Conservation (phyloP, 805 yeast genomes). For the Wickerhamomyces canadensis region DNA sequence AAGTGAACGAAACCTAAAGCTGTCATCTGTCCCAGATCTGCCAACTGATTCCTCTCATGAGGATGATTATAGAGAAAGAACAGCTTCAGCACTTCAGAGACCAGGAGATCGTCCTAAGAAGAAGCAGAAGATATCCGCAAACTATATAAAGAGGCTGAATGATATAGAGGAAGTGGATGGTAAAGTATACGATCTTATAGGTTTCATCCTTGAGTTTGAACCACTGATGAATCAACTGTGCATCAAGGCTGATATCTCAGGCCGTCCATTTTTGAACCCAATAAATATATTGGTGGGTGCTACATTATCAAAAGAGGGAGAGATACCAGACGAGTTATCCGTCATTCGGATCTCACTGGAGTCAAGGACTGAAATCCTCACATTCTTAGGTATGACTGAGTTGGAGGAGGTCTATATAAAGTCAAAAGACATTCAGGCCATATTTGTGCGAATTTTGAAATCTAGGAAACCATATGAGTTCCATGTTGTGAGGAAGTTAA, state of each 20-base stretch:
- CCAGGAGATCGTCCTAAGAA: neutral
- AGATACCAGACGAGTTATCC: slow-evolving; percentile 6
- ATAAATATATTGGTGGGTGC: slow-evolving; percentile 5
- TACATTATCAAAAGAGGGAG: neutral
- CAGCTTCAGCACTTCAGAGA: neutral
- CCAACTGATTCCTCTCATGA: neutral
- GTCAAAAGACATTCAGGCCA: slow-evolving; percentile 4
- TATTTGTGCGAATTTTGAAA: slow-evolving; percentile 6
- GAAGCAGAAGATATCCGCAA: neutral
- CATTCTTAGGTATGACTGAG: slow-evolving; percentile 18
- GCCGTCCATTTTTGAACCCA: slow-evolving; percentile 11
- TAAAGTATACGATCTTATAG: slow-evolving; percentile 10
- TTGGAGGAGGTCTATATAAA: slow-evolving; percentile 19
- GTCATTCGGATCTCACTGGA: slow-evolving; percentile 10
- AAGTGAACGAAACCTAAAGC: neutral
- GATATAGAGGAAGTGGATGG: slow-evolving; percentile 16
- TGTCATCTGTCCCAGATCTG: slow-evolving; percentile 1
- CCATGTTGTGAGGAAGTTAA: slow-evolving; percentile 11
- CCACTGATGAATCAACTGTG: slow-evolving; percentile 14
- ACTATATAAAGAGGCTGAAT: slow-evolving; percentile 8
- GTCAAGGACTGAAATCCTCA: slow-evolving; percentile 9
- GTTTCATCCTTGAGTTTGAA: slow-evolving; percentile 14
- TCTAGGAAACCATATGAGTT: slow-evolving; percentile 2
- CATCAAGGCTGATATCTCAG: slow-evolving; percentile 3
- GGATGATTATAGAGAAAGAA: neutral